phyloP scores from a whole-genome alignment of 2,329 filamentous ascomycete species.

The Trichophyton mentagrophytes region DNA sequence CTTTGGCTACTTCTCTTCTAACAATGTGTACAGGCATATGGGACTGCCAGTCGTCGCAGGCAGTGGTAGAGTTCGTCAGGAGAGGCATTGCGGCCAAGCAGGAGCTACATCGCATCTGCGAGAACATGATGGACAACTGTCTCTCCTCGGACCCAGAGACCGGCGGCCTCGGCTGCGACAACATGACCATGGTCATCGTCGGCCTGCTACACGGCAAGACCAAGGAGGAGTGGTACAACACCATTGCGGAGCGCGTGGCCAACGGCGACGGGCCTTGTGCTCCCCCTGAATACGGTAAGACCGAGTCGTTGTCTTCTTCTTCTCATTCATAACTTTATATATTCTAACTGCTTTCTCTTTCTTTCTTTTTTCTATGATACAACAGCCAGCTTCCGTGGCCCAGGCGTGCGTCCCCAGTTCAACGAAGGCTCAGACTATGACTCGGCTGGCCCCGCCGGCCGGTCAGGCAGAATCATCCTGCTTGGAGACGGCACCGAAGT shows the following conservation, averaged over 20 bases:
- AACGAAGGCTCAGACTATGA: constrained; percentile 58
- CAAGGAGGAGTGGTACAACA: constrained; percentile 97
- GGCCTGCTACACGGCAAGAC: constrained; percentile 81
- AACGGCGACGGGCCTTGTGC: constrained; percentile 96
- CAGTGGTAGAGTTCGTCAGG: constrained; percentile 91
- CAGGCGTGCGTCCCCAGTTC: constrained; percentile 68
- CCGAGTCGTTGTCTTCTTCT: constrained; percentile 21
- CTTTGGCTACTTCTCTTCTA: background rate
- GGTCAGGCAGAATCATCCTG: constrained; percentile 75
- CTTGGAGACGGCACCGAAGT: constrained; percentile 92
- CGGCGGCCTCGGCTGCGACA: constrained; percentile 94
- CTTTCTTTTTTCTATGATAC: constrained; percentile 10
- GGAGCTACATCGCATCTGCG: constrained; percentile 85
- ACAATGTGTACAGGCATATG: constrained; percentile 61
- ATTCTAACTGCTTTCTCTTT: constrained; percentile 11
- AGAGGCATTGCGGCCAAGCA: constrained; percentile 95
- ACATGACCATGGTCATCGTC: constrained; percentile 96
- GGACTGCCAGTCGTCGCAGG: constrained; percentile 98
- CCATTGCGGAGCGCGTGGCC: constrained; percentile 83
- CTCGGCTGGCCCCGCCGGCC: constrained; percentile 46
- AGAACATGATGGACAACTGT: constrained; percentile 99
- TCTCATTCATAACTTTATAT: too few relatives aligned
- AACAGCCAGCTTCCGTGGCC: constrained; percentile 71
- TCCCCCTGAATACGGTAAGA: constrained; percentile 97
- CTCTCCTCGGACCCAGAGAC: constrained; percentile 95